Base-by-base conservation (phyloP, 1,139 yeast genomes). In the Waltiozyma sp. region DNA sequence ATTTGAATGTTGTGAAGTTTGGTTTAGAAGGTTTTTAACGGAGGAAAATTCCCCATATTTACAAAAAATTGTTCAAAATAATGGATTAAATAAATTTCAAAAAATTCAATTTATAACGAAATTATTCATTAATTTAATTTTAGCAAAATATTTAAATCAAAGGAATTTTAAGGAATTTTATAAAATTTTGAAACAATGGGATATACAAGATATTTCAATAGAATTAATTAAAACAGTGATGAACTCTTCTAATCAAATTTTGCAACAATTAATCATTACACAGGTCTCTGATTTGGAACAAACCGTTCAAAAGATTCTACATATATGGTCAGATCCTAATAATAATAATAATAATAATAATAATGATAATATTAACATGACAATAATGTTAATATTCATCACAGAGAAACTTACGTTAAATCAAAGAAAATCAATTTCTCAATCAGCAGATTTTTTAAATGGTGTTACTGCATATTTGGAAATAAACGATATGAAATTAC, bases 391-490 rank as follows among this genome's bases (percentile, higher is more conserved):
- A 18, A n/a, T 31, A 31, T 15, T 31, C 10, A 6, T 31, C 5
- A 4, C 18, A 31, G 34, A 31, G 18, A 31, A 31, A 15, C 16
- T 31, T 18, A 31, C 11, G 11, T 18, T 3, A 31, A 43, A 43
- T 0, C 47, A 50, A 16, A 50, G 44, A 23, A 36, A 43, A 4
- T 45, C 43, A 3, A 40, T 62, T 3, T 53, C 64, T 3, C 55
- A 49, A 36, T 49, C 52, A 18, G 40, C 53, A 15, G 19, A 40
- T 1, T 64, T 65, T 43, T 43, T 65, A 23, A 49, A 59, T 42
- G 56, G 62, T 1, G 60, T 66, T 8, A 64, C 69, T 0, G 47
- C 55, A 13, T 52, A 69, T 24, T 47, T 66, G 9, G 48, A 52
- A 5, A 51, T 58, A 28, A 55, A 58, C 37, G 56, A 58, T 38